Conservation (phyloP, 2,329 filamentous ascomycete species). For the Fusarium agapanthi region DNA sequence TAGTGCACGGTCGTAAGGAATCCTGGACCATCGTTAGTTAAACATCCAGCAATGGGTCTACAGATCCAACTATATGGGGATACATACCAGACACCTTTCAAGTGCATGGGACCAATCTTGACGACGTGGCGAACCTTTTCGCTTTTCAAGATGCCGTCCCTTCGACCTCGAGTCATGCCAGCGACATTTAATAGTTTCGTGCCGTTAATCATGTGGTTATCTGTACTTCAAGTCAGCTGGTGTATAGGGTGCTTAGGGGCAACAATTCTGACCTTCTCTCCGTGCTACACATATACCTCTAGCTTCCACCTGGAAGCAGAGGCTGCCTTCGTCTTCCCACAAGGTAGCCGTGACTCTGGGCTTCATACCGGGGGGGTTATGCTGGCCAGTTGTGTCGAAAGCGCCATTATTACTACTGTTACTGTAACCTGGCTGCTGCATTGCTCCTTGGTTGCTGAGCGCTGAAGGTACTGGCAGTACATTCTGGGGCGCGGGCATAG, state of each 20-base stretch:
- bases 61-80: conserved; percentile 10
- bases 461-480: conserved; percentile 75
- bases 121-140: conserved; percentile 97
- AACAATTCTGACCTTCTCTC: conserved; percentile 75
- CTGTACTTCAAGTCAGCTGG: conserved; percentile 54
- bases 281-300: conserved; percentile 95
- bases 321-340: conserved; percentile 97
- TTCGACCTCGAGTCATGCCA: conserved; percentile 94
- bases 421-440: conserved; percentile 52
- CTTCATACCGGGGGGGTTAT: conserved; percentile 93
- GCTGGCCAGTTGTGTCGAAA: conserved; percentile 91
- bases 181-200: conserved; percentile 97
- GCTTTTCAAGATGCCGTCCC: conserved; percentile 96
- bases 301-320: conserved; percentile 98
- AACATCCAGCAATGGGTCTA: not conserved
- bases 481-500: conserved; percentile 67
- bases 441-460: conserved; percentile 56
- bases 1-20: conserved; percentile 95
- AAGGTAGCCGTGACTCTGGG: conserved; percentile 94
- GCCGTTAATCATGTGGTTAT: conserved; percentile 99
- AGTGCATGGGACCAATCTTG: conserved; percentile 98
- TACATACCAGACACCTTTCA: conserved; percentile 94
- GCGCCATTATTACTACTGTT: conserved; percentile 58
- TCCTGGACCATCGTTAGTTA: conserved; percentile 67
- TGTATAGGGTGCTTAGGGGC: not conserved